A percentile compares a stretch with the other conserved stretches of the same genome.
Evolutionary conservation across 2,329 filamentous ascomycete species (phyloP).

Genomic region (Apiospora saccharicola): DNA sequence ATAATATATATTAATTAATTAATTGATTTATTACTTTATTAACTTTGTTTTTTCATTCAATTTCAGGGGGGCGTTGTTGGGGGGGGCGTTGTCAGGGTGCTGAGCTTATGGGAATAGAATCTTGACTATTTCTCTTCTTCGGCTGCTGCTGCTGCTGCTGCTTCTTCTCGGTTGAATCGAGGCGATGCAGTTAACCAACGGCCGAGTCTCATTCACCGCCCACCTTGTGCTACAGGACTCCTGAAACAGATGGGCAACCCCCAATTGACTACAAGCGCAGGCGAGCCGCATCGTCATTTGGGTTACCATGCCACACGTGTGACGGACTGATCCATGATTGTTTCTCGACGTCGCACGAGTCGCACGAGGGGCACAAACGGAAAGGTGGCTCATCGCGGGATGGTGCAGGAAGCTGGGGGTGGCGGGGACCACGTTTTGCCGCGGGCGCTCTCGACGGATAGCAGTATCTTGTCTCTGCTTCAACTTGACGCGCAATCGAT

Average conservation of each 20-base stretch:
- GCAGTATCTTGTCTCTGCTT: not conserved
- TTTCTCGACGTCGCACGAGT: not conserved
- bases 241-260: not conserved
- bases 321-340: not conserved
- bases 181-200: not conserved
- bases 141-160: not conserved
- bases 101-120: no score
- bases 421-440: not conserved
- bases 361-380: not conserved
- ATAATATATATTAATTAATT: no score
- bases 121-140: no score
- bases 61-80: no score
- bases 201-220: slow-evolving; percentile 5
- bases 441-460: not conserved
- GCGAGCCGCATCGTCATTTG: slow-evolving; percentile 3
- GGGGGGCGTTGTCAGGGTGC: no score
- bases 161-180: not conserved
- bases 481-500: not conserved
- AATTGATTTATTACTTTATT: no score
- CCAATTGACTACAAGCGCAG: not conserved
- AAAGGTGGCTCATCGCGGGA: not conserved
- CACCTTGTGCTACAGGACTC: not conserved
- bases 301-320: not conserved
- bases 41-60: no score
- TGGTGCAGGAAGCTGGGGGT: not conserved